Evolutionary conservation across 345 rosid genomes (phyloP), one percentile per base, ranked within the genome.

Genomic region (Eucalyptus melliodora): DNA sequence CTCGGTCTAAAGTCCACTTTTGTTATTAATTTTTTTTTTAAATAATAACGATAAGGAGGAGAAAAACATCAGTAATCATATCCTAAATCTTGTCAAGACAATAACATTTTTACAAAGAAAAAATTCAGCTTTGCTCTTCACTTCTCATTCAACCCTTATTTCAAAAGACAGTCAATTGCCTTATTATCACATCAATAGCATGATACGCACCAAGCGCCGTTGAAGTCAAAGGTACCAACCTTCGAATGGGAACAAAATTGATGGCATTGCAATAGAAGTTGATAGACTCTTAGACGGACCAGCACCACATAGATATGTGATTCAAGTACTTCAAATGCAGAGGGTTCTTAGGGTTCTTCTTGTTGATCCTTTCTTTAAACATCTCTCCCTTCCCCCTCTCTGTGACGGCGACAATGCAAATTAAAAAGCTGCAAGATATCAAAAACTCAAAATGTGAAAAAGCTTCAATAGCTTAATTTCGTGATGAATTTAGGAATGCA

Each of bases 241-340:
- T 93, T 60, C 93, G 90, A 53, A 97, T 87, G 26, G 97, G 97
- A 55, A 92, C 69, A 92, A 97, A 96, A 8, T 98, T 98, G 50
- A 97, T 93, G 23, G 94, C 91, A 12, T 95, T 89, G 21, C 92
- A 95, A 83, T 97, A 96, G 91, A 97, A 97, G 55, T 90, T 89
- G 69, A 96, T 87, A 31, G 99, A 93, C 80, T 93, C 91, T 67
- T 94, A 91, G 8, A 97, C 31, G 59, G 98, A 96, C 91, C 95
- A 91, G 87, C 98, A 95, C 65, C 91, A 89, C 37, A 93, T 88
- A 3, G 98, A 96, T n/a, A 97, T 93, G 89, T 97, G 98, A 91
- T 97, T 96, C 88, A 96, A 88, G 15, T 94, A 95, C 94, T 93
- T 96, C 17, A 96, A 93, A 53, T 90, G 90, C 50, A 94, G 91